Evolutionary conservation across 441 rosid genomes (phyloP), one percentile per base, ranked within the genome.

Genomic region (Metrosideros polymorpha): DNA sequence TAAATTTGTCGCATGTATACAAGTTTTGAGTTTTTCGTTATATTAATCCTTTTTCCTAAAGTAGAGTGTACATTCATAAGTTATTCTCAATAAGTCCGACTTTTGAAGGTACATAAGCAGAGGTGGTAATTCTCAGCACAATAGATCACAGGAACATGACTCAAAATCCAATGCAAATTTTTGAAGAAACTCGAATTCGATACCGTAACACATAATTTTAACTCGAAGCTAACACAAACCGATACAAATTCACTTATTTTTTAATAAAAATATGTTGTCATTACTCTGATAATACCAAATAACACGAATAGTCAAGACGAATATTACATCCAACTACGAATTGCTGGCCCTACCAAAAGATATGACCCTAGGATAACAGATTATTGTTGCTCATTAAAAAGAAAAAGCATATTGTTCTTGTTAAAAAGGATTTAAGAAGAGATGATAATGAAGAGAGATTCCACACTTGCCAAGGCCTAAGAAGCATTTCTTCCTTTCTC

Each of bases 191-290:
- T 22, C 6, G 2, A 17, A 51, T 17, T 3, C 22, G 7, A 17
- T n/a, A n/a, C n/a, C n/a, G n/a, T n/a, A n/a, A n/a, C n/a, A n/a
- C n/a, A n/a, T n/a, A n/a, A n/a, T n/a, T n/a, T n/a, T n/a, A n/a
- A n/a, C 24, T 29, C 1, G 9, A 57, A 6, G 12, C n/a, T 6
- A 30, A 29, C 27, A 15, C 17, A 30, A 61, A 30, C 1, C 4
- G 3, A 29, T 39, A 3, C 0, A 0, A 14, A 6, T 29, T 61
- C 0, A 3, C 14, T 35, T 2, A 5, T 5, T 66, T 66, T n/a
- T 56, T 19, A 19, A 35, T 9, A 66, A 19, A 9, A 63, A 10
- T 25, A 2, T 52, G 18, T 52, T 19, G 18, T 18, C 18, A 19
- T 52, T 52, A 52, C 24, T 9, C 6, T 19, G 24, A 24, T 24